phyloP scores from a whole-genome alignment of 2,329 filamentous ascomycete species.

The Neospermospora avenae region DNA sequence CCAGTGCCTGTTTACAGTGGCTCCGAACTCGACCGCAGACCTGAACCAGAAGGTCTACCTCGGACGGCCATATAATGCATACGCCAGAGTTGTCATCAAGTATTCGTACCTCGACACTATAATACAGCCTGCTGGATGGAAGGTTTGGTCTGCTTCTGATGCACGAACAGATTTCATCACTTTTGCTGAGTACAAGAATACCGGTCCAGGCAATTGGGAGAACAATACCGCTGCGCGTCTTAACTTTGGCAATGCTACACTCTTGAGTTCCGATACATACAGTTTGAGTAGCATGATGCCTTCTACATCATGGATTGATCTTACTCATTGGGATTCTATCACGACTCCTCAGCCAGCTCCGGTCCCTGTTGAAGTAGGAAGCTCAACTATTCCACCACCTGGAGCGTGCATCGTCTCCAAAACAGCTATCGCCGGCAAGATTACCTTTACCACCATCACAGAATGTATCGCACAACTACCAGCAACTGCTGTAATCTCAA shows the following conservation, averaged over 20 bases:
- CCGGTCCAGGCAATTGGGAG: constrained; percentile 25
- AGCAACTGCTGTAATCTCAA: constrained; percentile 37
- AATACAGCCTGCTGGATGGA: constrained; percentile 49
- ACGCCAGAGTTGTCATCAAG: constrained; percentile 48
- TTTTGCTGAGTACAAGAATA: constrained; percentile 22
- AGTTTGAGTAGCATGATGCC: constrained; percentile 39
- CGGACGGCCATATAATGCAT: constrained; percentile 48
- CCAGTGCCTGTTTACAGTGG: constrained; percentile 34
- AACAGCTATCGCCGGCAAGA: constrained; percentile 36
- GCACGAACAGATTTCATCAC: constrained; percentile 14
- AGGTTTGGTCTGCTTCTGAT: constrained; percentile 39
- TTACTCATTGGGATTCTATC: constrained; percentile 39
- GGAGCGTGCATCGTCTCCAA: constrained; percentile 39
- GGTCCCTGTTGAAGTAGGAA: constrained; percentile 24
- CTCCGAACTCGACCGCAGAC: constrained; percentile 13
- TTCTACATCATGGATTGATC: constrained; percentile 42
- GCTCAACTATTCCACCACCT: constrained; percentile 33
- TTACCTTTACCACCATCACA: constrained; percentile 38
- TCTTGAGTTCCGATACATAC: constrained; percentile 37
- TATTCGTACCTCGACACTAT: constrained; percentile 44
- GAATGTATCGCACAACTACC: constrained; percentile 37
- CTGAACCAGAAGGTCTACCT: constrained; percentile 37
- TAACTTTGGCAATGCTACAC: constrained; percentile 37
- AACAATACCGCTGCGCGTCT: constrained; percentile 35
- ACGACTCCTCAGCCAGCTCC: constrained; percentile 33